Evolutionary conservation across 345 rosid species (phyloP).

Genomic region (Capsella bursapastoris): DNA sequence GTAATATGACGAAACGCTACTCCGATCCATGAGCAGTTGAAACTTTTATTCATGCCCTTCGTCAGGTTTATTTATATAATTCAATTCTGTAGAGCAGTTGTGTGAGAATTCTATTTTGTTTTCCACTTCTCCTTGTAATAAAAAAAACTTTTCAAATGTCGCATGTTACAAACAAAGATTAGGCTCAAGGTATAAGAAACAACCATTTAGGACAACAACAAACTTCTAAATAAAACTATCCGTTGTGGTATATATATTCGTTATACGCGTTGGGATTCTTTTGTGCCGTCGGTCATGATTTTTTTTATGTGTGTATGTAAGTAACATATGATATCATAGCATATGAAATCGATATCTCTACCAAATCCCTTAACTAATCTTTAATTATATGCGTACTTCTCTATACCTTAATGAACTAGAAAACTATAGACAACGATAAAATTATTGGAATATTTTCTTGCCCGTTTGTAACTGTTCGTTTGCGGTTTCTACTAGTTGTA

Average conservation of each 20-base stretch:
- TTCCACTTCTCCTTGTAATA: background rate
- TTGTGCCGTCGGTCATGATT: background rate
- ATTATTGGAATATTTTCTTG: constrained; percentile 31
- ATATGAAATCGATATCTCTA: background rate
- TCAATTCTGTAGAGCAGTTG: constrained; percentile 15
- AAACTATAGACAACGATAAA: background rate
- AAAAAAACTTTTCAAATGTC: background rate
- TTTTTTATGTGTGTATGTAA: too few species aligned
- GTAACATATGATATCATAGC: background rate
- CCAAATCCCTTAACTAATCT: constrained; percentile 27
- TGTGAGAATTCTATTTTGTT: constrained; percentile 22
- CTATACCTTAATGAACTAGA: background rate
- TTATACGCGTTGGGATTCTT: background rate
- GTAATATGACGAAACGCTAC: background rate
- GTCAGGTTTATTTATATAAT: constrained; percentile 11
- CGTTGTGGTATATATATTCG: constrained; percentile 25
- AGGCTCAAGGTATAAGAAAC: constrained; percentile 31
- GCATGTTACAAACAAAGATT: constrained; percentile 22
- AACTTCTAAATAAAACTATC: background rate
- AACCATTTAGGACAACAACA: constrained; percentile 24
- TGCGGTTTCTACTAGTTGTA: constrained; percentile 23
- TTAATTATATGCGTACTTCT: background rate
- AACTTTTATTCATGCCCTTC: background rate
- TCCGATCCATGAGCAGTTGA: constrained; percentile 23
- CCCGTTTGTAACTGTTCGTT: constrained; percentile 26